Percentiles rank a stretch among this genome's conserved stretches.
Conservation (phyloP, 352 stramenopile species). For the Thraustochytrium striatum region DNA sequence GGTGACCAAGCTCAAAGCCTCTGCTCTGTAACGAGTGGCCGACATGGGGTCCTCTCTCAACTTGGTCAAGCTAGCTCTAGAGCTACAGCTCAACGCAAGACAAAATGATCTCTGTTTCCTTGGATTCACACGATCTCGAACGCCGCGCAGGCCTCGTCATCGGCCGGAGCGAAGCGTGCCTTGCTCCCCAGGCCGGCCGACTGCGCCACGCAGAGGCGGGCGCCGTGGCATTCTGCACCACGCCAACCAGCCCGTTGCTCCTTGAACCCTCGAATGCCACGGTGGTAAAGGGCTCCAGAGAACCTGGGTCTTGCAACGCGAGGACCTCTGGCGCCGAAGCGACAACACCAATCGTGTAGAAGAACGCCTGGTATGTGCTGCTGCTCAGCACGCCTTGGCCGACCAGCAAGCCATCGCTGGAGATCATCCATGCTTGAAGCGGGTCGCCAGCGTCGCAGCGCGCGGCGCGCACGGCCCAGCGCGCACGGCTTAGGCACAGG, state of each 20-base stretch:
- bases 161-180: not conserved
- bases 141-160: not conserved
- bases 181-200: not conserved
- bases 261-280: not conserved
- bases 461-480: conserved; percentile 14
- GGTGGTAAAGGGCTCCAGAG: not conserved
- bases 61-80: not conserved
- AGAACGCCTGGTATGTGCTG: not conserved
- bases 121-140: conserved; percentile 12
- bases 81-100: no score
- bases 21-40: not conserved
- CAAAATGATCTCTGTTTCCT: no score
- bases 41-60: not conserved
- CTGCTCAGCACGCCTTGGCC: conserved; percentile 3
- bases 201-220: not conserved
- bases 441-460: conserved; percentile 4
- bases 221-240: not conserved
- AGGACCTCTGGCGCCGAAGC: not conserved
- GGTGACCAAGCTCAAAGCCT: conserved; percentile 27
- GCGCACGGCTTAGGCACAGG: conserved; percentile 17
- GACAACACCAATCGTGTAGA: conserved; percentile 10
- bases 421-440: conserved; percentile 10
- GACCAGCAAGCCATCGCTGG: conserved; percentile 20
- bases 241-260: not conserved
- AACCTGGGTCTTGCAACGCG: conserved; percentile 10